Evolutionary conservation across 176 grass and related monocot genomes (phyloP).

Genomic region (Oryza glumipatula): DNA sequence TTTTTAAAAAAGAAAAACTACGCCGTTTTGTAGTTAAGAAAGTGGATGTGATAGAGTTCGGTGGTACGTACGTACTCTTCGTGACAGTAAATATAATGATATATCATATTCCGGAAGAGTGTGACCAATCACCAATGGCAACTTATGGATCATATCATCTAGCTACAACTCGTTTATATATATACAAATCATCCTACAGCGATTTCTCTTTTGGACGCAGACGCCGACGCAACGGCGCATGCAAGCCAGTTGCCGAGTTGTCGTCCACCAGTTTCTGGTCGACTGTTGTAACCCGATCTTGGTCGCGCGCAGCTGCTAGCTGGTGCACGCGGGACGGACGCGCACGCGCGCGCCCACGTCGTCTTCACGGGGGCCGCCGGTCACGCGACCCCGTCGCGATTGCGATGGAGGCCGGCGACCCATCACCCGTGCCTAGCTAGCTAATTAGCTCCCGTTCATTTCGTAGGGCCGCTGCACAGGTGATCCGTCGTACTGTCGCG

Average conservation of each 20-base stretch:
- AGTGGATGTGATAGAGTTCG: no score
- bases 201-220: background rate
- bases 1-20: no score
- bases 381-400: background rate
- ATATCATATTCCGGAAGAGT: background rate
- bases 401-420: background rate
- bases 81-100: background rate
- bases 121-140: background rate
- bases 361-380: no score
- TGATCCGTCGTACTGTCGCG: background rate
- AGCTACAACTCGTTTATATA: background rate
- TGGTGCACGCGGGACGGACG: no score
- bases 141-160: background rate
- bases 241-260: background rate
- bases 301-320: background rate
- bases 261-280: background rate
- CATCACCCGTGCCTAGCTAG: background rate
- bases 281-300: background rate
- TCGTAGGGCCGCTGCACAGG: background rate
- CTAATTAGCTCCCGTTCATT: background rate
- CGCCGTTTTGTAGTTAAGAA: no score
- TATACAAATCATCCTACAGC: background rate
- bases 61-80: no score
- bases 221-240: constrained; percentile 27
- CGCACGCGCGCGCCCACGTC: no score